A percentile compares a stretch with the other conserved stretches of the same genome.
Conservation (phyloP, 495 filamentous ascomycete species). For the Rhypophila decipiens region DNA sequence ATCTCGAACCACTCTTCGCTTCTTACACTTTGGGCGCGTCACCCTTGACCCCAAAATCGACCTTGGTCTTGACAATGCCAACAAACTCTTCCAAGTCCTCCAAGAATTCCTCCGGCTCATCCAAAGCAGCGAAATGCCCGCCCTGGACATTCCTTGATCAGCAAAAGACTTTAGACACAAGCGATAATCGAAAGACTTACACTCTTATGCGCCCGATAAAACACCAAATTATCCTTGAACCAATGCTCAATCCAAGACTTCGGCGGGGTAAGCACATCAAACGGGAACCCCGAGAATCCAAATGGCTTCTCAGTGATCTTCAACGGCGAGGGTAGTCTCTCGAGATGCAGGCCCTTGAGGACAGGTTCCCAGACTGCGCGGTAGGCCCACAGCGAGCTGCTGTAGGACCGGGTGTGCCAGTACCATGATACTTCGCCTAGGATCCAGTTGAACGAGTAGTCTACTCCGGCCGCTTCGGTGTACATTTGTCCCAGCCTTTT, state of each 20-base stretch:
- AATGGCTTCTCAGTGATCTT: slow-evolving; percentile 4
- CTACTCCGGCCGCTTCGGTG: too few relatives aligned
- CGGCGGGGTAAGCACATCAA: slow-evolving; percentile 1
- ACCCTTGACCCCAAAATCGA: too few relatives aligned
- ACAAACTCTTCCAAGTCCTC: slow-evolving; percentile 52
- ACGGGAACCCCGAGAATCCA: slow-evolving; percentile 4
- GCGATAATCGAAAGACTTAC: slow-evolving; percentile 14
- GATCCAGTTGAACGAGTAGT: too few relatives aligned
- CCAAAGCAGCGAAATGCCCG: slow-evolving; percentile 58
- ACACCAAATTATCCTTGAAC: slow-evolving; percentile 37
- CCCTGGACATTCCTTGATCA: slow-evolving; percentile 27
- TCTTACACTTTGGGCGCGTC: too few relatives aligned
- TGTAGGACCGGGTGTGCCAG: slow-evolving; percentile 59
- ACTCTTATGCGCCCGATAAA: slow-evolving; percentile 36
- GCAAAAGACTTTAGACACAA: neutral
- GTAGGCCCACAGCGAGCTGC: slow-evolving; percentile 47
- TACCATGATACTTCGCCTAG: slow-evolving; percentile 54
- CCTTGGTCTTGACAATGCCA: slow-evolving; percentile 7
- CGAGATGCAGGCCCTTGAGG: slow-evolving; percentile 1
- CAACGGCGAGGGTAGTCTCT: slow-evolving; percentile 9
- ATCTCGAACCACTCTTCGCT: too few relatives aligned
- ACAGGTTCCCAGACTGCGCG: slow-evolving; percentile 8
- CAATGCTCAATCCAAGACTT: slow-evolving; percentile 8
- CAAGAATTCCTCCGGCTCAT: slow-evolving; percentile 47
- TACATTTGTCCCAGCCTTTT: too few relatives aligned